Conservation (phyloP, 139 green algal genomes). For the Dunaliella primolecta region DNA sequence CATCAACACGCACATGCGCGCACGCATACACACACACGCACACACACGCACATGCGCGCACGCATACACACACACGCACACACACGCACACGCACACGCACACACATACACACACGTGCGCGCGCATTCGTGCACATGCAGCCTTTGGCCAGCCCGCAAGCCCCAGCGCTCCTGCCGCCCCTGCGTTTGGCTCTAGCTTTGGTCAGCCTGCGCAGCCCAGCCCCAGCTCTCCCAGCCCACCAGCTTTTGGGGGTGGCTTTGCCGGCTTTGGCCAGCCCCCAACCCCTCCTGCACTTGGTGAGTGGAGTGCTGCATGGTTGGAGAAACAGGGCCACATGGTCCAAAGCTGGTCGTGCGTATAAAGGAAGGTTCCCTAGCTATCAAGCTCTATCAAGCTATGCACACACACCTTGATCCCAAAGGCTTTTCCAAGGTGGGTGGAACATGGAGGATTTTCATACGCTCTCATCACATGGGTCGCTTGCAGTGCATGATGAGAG, state of each 20-base stretch:
- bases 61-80: not conserved
- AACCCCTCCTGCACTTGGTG: not conserved
- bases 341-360: too few relatives aligned
- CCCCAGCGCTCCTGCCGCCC: not conserved
- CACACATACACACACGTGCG: not conserved
- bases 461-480: too few relatives aligned
- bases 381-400: too few relatives aligned
- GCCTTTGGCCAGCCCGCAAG: not conserved
- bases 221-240: not conserved
- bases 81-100: not conserved
- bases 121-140: not conserved
- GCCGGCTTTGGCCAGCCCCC: not conserved
- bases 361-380: too few relatives aligned
- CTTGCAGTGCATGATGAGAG: too few relatives aligned
- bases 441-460: too few relatives aligned
- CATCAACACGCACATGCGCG: not conserved
- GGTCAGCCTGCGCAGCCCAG: not conserved
- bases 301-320: too few relatives aligned
- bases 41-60: not conserved
- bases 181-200: not conserved
- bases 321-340: too few relatives aligned
- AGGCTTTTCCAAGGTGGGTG: too few relatives aligned
- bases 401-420: too few relatives aligned
- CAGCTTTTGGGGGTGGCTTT: conserved; percentile 1
- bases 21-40: not conserved